Evolutionary conservation across 2,329 filamentous ascomycete genomes (phyloP).

Genomic region (Ophiostoma perfectum): DNA sequence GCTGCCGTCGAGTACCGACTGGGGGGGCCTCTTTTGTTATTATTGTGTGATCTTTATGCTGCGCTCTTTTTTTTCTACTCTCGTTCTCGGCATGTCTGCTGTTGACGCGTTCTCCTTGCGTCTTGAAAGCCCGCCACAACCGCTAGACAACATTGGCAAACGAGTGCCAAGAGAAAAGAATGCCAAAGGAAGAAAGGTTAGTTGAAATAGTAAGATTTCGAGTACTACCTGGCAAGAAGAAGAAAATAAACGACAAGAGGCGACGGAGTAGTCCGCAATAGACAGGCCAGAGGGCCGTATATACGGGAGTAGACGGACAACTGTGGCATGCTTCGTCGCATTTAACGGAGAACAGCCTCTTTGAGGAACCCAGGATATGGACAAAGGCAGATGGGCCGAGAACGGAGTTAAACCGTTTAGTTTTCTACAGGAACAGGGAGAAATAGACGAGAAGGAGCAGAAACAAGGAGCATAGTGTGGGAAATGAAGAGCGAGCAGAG

Average conservation of each 20-base stretch:
- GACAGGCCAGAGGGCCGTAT: not conserved
- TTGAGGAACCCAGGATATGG: not conserved
- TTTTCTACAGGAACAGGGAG: not conserved
- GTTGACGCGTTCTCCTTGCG: not conserved
- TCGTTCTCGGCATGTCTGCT: not conserved
- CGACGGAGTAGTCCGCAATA: not conserved
- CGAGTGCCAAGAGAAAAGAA: constrained; percentile 1
- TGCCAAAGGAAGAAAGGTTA: not conserved
- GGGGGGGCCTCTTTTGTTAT: not conserved
- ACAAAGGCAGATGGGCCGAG: not conserved
- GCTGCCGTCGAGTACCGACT: constrained; percentile 1
- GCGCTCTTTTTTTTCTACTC: not conserved
- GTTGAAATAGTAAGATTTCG: not conserved
- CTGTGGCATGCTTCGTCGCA: not conserved
- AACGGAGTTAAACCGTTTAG: not conserved
- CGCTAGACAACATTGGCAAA: constrained; percentile 8
- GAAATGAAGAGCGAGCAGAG: constrained; percentile 10
- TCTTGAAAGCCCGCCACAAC: not conserved
- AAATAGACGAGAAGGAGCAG: not conserved
- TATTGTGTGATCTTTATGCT: not conserved
- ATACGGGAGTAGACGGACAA: not conserved
- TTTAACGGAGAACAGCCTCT: not conserved
- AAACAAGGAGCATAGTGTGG: not conserved
- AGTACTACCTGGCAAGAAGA: not conserved
- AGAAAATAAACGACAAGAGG: not conserved